Evolutionary conservation across 75 land plant species (phyloP), one percentile per base, ranked within the genome.

Genomic region (Cupressus sempervirens): DNA sequence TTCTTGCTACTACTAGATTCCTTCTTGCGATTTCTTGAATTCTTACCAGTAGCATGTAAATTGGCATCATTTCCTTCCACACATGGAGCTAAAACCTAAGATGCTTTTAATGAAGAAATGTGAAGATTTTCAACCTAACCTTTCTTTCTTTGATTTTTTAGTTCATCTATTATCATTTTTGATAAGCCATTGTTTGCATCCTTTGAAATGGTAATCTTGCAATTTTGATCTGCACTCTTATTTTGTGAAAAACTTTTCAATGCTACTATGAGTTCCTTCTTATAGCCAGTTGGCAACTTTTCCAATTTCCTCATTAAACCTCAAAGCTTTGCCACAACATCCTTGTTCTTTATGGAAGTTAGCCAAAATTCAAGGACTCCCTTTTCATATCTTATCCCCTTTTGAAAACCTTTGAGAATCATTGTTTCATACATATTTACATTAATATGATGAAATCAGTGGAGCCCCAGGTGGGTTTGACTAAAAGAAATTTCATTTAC

Each of bases 181-280:
- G 81, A 11, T 56, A 68, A 20, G 43, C 38, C 30, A 11, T 18
- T 41, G 18, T 83, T 7, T 52, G 26, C 84, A 12, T 35, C 58
- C 72, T 83, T 83, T 65, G 84, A 23, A 11, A 65, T n/a, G n/a
- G 41, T 41, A 73, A 8, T 53, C 43, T 68, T 34, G 30, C 29
- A 34, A 83, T 18, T 65, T 65, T 53, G 72, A 35, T n/a, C 84
- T 56, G 80, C 76, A 75, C 84, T 82, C n/a, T 84, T 45, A 11
- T 70, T 62, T 23, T 82, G 86, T 56, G 88, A 45, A 53, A 86
- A 88, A 15, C 53, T 23, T 52, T 84, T 87, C 85, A 93, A 83
- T 30, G 90, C 83, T 26, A 84, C 54, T 10, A 92, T 84, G 76
- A 93, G 92, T n/a, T 92, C 95, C 41, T 72, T 1, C 43, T 93